Conservation (phyloP, 495 filamentous ascomycete genomes). For the Hypoxylon intermedium region DNA sequence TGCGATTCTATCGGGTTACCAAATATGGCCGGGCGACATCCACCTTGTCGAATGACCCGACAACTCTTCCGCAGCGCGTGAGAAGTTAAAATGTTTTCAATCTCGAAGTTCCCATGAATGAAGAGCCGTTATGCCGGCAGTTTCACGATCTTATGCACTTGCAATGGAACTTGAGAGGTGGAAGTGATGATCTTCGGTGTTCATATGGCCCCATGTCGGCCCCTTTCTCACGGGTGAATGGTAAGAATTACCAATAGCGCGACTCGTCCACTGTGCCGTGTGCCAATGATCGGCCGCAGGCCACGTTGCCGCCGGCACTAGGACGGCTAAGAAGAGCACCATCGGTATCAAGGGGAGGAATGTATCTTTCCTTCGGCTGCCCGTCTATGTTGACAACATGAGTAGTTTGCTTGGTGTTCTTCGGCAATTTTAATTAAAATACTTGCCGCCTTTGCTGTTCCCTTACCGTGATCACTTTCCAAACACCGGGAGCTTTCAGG, state of each 20-base stretch:
- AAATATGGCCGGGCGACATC: conserved; percentile 13
- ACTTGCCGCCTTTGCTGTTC: conserved; percentile 14
- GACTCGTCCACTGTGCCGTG: conserved; percentile 26
- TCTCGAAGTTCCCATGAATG: conserved; percentile 11
- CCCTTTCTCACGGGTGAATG: conserved; percentile 36
- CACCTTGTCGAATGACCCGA: conserved; percentile 12
- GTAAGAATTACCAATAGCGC: conserved; percentile 27
- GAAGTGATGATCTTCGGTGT: conserved; percentile 32
- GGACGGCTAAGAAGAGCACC: conserved; percentile 6
- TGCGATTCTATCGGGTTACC: conserved; percentile 20
- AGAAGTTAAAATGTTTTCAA: conserved; percentile 5
- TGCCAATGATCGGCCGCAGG: conserved; percentile 30
- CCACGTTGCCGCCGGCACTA: conserved; percentile 35
- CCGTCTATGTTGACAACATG: conserved; percentile 3
- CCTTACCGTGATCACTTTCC: not conserved
- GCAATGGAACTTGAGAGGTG: conserved; percentile 31
- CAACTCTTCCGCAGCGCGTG: conserved; percentile 3
- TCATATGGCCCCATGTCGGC: conserved; percentile 42
- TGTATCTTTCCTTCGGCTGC: conserved; percentile 9
- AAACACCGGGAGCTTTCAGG: not conserved
- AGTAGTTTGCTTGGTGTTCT: conserved; percentile 13
- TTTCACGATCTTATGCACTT: conserved; percentile 27
- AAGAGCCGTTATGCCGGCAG: conserved; percentile 36
- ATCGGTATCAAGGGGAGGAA: not conserved
- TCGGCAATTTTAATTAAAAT: conserved; percentile 16